Evolutionary conservation across 2,329 filamentous ascomycete genomes (phyloP).

Genomic region (Ceratocystis diversiconidia): DNA sequence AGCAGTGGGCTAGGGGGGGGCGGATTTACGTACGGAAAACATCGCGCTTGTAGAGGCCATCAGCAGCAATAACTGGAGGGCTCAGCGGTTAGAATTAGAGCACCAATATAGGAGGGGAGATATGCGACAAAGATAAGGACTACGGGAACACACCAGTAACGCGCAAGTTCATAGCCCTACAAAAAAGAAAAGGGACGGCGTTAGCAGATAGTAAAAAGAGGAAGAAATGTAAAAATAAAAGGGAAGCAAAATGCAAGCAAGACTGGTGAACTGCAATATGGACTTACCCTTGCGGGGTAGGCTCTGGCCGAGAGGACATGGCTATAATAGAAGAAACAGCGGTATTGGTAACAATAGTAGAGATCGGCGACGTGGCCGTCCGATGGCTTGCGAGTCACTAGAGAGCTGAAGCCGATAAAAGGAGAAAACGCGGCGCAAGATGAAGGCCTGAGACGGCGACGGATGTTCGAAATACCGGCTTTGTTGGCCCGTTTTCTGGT

Average conservation of each 20-base stretch:
- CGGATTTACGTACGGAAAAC: constrained; percentile 67
- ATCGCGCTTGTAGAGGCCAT: constrained; percentile 98
- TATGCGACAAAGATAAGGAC: not conserved
- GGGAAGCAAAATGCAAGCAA: not conserved
- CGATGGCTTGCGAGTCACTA: not conserved
- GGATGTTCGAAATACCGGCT: no score
- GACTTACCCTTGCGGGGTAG: constrained; percentile 18
- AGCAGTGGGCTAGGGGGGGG: no score
- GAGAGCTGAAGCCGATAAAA: not conserved
- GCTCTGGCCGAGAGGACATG: constrained; percentile 14
- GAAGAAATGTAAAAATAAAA: not conserved
- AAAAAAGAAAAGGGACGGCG: constrained; percentile 17
- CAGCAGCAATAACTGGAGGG: constrained; percentile 81
- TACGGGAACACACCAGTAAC: constrained; percentile 65
- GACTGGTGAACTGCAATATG: constrained; percentile 17
- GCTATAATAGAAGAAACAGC: not conserved
- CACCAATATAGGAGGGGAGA: not conserved
- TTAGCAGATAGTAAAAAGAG: constrained; percentile 23
- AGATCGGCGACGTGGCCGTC: not conserved
- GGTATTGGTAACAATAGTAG: not conserved
- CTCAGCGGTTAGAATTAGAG: not conserved
- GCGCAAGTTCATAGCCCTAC: constrained; percentile 71
- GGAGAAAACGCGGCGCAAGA: not conserved
- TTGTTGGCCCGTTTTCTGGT: no score
- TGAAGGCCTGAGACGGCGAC: no score